Base-by-base conservation (phyloP, 1,284 basidiomycete genomes). In the Moesziomyces sp. region DNA sequence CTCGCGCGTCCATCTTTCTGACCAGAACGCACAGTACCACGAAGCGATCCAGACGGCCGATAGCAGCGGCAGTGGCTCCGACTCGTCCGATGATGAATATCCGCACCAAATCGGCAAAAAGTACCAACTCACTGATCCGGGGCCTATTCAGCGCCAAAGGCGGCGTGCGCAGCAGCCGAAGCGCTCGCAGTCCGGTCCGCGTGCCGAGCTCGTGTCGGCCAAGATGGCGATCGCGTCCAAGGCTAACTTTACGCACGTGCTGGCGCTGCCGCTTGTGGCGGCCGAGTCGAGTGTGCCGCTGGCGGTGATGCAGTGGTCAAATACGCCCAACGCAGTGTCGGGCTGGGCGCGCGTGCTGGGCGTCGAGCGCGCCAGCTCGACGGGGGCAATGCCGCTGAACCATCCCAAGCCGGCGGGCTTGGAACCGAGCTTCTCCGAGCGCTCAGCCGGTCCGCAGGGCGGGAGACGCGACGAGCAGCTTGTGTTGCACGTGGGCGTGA, bases 331-430 rank as follows among this genome's bases (percentile, higher is more conserved):
- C n/a, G 60, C 74, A 2, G 74, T 76, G 16, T 69, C 70, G 6
- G 74, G 74, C 21, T 73, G 70, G 69, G 65, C 70, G 3, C 46
- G 74, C 18, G 66, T 76, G 48, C 48, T 76, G 2, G 74, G 74
- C 23, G 55, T 76, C 38, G 74, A 76, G 44, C 60, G 74, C 3
- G 65, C 62, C 13, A 51, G 35, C 28, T 63, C 60, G 23, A 56
- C 18, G 3, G 70, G 64, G 8, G 38, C 50, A 13, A 62, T 54
- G 3, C 34, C 69, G 14, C 13, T 63, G 40, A 52, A 50, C 24
- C 62, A 58, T 19, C 28, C 61, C n/a, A 46, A 52, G 42, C 54
- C 58, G 10, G 19, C 58, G 3, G 48, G 52, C 42, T 26, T 46
- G 6, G 14, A 26, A 7, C 42, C 44, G 14, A 21, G 8, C 5